Conservation (phyloP, 2,329 filamentous ascomycete genomes). For the Beauveria rudraprayagi region DNA sequence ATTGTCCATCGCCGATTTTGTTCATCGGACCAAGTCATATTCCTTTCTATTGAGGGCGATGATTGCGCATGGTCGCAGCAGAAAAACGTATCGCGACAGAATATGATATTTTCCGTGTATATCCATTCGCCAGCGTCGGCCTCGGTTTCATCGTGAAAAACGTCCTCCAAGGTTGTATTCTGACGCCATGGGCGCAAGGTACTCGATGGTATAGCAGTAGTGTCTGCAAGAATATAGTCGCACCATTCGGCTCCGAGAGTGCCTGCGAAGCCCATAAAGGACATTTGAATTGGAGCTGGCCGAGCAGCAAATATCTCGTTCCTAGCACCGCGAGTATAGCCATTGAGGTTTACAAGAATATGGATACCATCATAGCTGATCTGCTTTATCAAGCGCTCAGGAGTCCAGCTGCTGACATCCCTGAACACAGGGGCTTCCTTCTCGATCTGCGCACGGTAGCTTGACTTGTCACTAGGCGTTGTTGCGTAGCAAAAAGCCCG, state of each 20-base stretch:
- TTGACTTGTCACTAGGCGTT: conserved; percentile 79
- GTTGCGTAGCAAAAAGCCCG: conserved; percentile 95
- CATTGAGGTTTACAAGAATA: conserved; percentile 94
- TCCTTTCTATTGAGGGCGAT: conserved; percentile 60
- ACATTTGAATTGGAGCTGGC: conserved; percentile 95
- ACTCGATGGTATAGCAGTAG: conserved; percentile 72
- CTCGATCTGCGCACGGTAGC: conserved; percentile 89
- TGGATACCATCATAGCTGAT: conserved; percentile 86
- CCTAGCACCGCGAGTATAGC: conserved; percentile 90
- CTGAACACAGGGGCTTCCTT: conserved; percentile 83
- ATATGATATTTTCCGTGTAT: conserved; percentile 95
- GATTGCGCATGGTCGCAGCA: conserved; percentile 96
- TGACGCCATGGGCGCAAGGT: conserved; percentile 74
- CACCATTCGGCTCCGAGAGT: conserved; percentile 97
- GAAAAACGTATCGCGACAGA: conserved; percentile 91
- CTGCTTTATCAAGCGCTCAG: conserved; percentile 76
- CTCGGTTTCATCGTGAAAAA: conserved; percentile 57
- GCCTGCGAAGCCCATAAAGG: conserved; percentile 98
- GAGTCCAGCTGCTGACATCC: conserved; percentile 79
- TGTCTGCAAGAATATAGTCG: conserved; percentile 89
- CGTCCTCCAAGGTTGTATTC: conserved; percentile 67
- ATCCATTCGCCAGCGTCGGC: conserved; percentile 74
- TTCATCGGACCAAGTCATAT: conserved; percentile 75
- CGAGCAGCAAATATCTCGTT: conserved; percentile 96
- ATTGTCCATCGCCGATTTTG: conserved; percentile 78